Evolutionary conservation across 768 basidiomycete species (phyloP).

Genomic region (Leccinum variicolor): DNA sequence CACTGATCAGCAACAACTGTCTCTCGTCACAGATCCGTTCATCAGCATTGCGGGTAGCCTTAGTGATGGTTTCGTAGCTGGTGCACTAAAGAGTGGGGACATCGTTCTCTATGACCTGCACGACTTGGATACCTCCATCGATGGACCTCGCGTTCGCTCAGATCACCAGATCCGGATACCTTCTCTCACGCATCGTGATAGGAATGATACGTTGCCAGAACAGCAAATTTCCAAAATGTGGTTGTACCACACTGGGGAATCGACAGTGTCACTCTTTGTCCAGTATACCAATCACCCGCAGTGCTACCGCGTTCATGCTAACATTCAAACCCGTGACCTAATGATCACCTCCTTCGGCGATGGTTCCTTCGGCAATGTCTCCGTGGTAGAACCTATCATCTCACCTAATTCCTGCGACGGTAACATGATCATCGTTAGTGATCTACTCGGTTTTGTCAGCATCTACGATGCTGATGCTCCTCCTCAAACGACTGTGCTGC

Average conservation of each 20-base stretch:
- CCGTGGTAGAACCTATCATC: conserved; percentile 43
- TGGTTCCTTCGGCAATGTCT: conserved; percentile 48
- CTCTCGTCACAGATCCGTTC: conserved; percentile 46
- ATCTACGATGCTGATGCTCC: conserved; percentile 50
- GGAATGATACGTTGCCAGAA: background rate
- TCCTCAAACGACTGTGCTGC: conserved; percentile 22
- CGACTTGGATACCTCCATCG: conserved; percentile 15
- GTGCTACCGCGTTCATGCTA: conserved; percentile 51
- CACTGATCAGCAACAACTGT: conserved; percentile 37
- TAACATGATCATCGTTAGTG: conserved; percentile 61
- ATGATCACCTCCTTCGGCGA: conserved; percentile 49
- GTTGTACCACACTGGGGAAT: conserved; percentile 9
- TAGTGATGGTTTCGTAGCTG: conserved; percentile 43
- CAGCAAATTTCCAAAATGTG: conserved; percentile 16
- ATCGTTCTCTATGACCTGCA: conserved; percentile 55
- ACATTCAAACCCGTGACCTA: conserved; percentile 24
- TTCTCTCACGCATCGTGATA: conserved; percentile 28
- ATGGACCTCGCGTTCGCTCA: conserved; percentile 11
- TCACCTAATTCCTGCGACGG: conserved; percentile 37
- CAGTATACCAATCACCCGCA: conserved; percentile 47
- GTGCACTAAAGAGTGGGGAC: conserved; percentile 54
- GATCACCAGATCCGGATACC: conserved; percentile 34
- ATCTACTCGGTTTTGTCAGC: conserved; percentile 60
- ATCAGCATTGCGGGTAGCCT: conserved; percentile 46
- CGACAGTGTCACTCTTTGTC: conserved; percentile 37